A percentile compares a stretch with the other conserved stretches of the same genome.
These are phyloP conservation scores for Ustilago loliicola DNA, from an alignment of 1,284 basidiomycete genomes.

Conservation along the genomic window DNA sequence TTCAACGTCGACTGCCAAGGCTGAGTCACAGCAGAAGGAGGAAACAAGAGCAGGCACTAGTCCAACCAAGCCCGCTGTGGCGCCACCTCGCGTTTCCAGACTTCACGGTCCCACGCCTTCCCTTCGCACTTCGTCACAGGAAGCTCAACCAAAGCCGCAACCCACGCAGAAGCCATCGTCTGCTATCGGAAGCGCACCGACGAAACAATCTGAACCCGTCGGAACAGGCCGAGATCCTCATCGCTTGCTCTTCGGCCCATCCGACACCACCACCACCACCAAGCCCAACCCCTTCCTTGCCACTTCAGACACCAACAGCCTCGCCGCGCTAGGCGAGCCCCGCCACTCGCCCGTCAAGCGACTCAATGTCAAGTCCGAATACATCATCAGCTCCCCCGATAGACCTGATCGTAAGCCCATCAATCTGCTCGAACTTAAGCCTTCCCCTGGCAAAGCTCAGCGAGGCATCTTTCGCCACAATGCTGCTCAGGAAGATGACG, in stretches of 20 bases:
- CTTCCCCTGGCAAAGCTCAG: conserved; percentile 53
- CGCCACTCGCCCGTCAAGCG: conserved; percentile 52
- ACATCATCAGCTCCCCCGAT: conserved; percentile 41
- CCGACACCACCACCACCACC: conserved; percentile 7
- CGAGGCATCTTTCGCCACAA: conserved; percentile 55
- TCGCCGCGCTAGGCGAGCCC: conserved; percentile 41
- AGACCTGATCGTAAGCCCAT: conserved; percentile 52
- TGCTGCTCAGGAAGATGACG: conserved; percentile 20
- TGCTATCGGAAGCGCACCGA: conserved; percentile 3
- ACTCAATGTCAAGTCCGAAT: conserved; percentile 41
- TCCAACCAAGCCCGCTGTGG: conserved; percentile 26
- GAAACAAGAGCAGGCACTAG: conserved; percentile 12
- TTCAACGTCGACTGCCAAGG: conserved; percentile 4
- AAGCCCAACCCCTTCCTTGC: conserved; percentile 32
- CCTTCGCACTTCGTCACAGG: conserved; percentile 17
- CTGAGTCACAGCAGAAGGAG: background rate
- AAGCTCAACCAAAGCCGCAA: background rate
- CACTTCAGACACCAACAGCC: conserved; percentile 21
- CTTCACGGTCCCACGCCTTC: conserved; percentile 22
- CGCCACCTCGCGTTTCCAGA: conserved; percentile 21
- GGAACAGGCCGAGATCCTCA: conserved; percentile 17
- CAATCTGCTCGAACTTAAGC: conserved; percentile 50
- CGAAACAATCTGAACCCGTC: background rate
- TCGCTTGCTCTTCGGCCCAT: conserved; percentile 30
- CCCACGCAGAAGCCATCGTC: conserved; percentile 1